Conservation (phyloP, 192 early-diverging fungal species). For the Cetraspora pellucida region DNA sequence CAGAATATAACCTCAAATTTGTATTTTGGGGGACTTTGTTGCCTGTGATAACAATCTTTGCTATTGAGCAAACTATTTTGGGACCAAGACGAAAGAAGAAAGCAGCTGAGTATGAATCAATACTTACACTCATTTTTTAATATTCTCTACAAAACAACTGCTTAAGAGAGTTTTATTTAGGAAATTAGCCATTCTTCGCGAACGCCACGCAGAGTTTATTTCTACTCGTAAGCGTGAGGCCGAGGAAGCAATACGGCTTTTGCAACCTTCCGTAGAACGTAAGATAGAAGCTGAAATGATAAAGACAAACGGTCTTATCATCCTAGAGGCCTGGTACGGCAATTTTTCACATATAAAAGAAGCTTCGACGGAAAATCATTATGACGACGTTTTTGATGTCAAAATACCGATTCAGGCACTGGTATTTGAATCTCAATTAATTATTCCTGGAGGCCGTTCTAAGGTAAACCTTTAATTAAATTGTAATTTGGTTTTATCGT, state of each 20-base stretch:
- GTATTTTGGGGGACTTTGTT: conserved; percentile 55
- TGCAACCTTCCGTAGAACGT: conserved; percentile 67
- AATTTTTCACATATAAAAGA: conserved; percentile 55
- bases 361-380: conserved; percentile 30
- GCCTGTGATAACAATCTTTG: conserved; percentile 56
- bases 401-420: conserved; percentile 83
- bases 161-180: conserved; percentile 28
- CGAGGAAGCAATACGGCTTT: conserved; percentile 70
- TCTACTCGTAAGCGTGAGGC: conserved; percentile 74
- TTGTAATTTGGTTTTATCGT: neutral
- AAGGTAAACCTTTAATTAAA: conserved; percentile 60
- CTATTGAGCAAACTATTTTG: conserved; percentile 60
- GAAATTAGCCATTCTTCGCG: conserved; percentile 58
- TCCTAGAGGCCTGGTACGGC: conserved; percentile 88
- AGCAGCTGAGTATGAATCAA: conserved; percentile 45
- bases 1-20: conserved; percentile 56
- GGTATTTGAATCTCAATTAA: conserved; percentile 83
- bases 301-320: conserved; percentile 71
- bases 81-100: conserved; percentile 60
- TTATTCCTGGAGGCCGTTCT: conserved; percentile 82
- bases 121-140: conserved; percentile 7
- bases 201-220: conserved; percentile 67
- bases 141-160: neutral
- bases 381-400: conserved; percentile 69
- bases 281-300: conserved; percentile 69